Conservation (phyloP, 495 filamentous ascomycete species). For the Penicillium psychrofluorescens region DNA sequence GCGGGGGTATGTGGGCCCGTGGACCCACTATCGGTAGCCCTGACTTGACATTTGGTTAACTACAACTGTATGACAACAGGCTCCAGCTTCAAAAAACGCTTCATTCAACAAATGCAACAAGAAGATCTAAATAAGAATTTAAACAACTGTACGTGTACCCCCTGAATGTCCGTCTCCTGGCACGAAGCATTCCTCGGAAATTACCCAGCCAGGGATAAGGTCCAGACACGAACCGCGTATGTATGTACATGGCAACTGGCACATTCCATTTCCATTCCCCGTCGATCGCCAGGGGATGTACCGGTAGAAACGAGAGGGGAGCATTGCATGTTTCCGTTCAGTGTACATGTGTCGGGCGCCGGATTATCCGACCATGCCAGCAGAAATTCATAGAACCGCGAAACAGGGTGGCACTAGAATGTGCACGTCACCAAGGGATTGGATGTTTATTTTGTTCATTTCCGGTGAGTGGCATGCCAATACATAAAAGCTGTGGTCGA, state of each 20-base stretch:
- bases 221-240: not conserved
- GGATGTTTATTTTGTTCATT: conserved; percentile 3
- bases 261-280: conserved; percentile 20
- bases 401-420: conserved; percentile 2
- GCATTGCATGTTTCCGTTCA: too few species aligned
- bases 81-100: not conserved
- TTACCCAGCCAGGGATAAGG: conserved; percentile 1
- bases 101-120: not conserved
- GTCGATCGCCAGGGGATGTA: conserved; percentile 7
- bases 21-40: too few species aligned
- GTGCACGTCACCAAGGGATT: conserved; percentile 7
- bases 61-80: too few species aligned
- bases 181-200: conserved; percentile 14
- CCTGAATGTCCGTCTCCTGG: not conserved
- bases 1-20: too few species aligned
- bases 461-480: too few species aligned
- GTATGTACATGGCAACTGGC: conserved; percentile 7
- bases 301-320: too few species aligned
- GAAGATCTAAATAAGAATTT: not conserved
- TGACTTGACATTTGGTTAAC: too few species aligned
- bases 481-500: conserved; percentile 8
- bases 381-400: conserved; percentile 5
- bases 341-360: too few species aligned
- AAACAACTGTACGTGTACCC: too few species aligned
- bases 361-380: conserved; percentile 4